Conservation (phyloP, 805 yeast species). For the Ogataea populi-albae region DNA sequence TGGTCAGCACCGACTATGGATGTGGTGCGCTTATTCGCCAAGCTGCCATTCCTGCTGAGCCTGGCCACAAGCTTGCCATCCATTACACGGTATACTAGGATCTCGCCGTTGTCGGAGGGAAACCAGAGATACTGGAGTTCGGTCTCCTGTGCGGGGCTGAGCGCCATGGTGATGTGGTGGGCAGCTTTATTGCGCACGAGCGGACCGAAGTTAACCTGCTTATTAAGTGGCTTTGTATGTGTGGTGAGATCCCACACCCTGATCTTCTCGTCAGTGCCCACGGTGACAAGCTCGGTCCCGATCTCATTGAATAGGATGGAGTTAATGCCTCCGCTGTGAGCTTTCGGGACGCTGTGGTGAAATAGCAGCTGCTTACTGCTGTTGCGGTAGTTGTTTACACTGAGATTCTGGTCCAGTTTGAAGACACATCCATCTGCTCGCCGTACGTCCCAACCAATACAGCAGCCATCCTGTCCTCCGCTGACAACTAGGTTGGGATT, state of each 20-base stretch:
- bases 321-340: constrained; percentile 78
- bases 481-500: constrained; percentile 61
- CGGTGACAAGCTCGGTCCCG: constrained; percentile 61
- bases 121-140: constrained; percentile 58
- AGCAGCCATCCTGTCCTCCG: constrained; percentile 80
- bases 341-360: constrained; percentile 39
- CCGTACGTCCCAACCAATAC: constrained; percentile 83
- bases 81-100: constrained; percentile 52
- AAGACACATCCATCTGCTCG: constrained; percentile 61
- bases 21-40: constrained; percentile 43
- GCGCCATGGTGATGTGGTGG: constrained; percentile 54
- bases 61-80: constrained; percentile 66
- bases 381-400: constrained; percentile 21
- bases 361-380: constrained; percentile 21
- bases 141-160: constrained; percentile 51
- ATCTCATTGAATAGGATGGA: constrained; percentile 71
- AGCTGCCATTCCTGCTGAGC: constrained; percentile 40
- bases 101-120: constrained; percentile 75
- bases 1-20: constrained; percentile 50
- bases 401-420: constrained; percentile 49
- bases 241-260: constrained; percentile 74
- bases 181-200: constrained; percentile 60
- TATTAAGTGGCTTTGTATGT: constrained; percentile 46
- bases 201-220: constrained; percentile 74
- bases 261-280: constrained; percentile 79